phyloP scores from a whole-genome alignment of 495 filamentous ascomycete genomes.

The Hyphodiscus hymeniophilus region DNA sequence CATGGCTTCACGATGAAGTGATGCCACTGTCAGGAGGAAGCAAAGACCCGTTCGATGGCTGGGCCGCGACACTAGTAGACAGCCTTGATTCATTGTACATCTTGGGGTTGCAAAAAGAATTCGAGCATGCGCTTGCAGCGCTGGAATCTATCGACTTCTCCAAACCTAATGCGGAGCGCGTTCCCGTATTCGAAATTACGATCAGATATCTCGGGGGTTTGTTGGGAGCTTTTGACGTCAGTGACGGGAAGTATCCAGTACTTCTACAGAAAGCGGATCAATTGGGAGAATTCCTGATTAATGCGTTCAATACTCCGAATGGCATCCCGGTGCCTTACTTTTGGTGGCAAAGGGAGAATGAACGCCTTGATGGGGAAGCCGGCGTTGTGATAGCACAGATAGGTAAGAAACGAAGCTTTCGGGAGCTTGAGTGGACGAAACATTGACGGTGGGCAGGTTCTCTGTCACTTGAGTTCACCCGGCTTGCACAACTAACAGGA shows the following conservation, averaged over 20 bases:
- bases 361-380: not conserved
- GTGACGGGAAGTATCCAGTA: constrained; percentile 55
- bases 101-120: constrained; percentile 81
- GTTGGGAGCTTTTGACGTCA: constrained; percentile 77
- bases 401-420: too few species aligned
- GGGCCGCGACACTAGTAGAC: constrained; percentile 89
- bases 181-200: constrained; percentile 77
- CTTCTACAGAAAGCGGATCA: constrained; percentile 80
- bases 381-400: too few species aligned
- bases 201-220: constrained; percentile 80
- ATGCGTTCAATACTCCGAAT: constrained; percentile 90
- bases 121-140: constrained; percentile 68
- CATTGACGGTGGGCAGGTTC: too few species aligned
- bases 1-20: constrained; percentile 78
- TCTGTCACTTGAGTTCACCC: constrained; percentile 83
- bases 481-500: constrained; percentile 84
- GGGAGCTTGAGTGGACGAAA: too few species aligned
- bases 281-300: constrained; percentile 77
- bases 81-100: constrained; percentile 81
- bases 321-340: constrained; percentile 85
- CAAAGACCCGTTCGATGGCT: constrained; percentile 75
- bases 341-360: constrained; percentile 74
- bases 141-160: constrained; percentile 83
- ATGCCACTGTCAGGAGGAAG: constrained; percentile 51
- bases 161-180: constrained; percentile 46